These are phyloP conservation scores for Xanthoconium separans DNA, from an alignment of 1,284 basidiomycete genomes.

Conservation along the genomic window DNA sequence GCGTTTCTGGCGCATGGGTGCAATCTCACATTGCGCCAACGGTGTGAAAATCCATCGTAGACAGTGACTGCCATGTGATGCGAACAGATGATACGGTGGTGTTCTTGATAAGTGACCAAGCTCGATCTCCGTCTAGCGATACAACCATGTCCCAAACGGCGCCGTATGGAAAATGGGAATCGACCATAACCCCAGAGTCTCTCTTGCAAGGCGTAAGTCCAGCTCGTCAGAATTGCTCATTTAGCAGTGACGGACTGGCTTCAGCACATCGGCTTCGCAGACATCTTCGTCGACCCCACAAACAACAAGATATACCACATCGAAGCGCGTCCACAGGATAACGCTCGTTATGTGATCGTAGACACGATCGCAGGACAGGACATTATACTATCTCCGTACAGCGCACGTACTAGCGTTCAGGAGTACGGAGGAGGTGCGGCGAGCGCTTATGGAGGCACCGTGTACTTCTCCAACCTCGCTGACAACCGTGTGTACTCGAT, in stretches of 20 bases:
- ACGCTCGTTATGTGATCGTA: slow-evolving; percentile 29
- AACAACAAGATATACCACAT: slow-evolving; percentile 36
- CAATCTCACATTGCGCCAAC: no score
- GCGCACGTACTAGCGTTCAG: slow-evolving; percentile 38
- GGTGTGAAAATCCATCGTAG: no score
- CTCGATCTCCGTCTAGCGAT: neutral
- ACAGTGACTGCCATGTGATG: neutral
- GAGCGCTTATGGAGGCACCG: slow-evolving; percentile 26
- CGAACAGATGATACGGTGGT: neutral
- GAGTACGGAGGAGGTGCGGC: slow-evolving; percentile 43
- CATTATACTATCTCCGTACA: slow-evolving; percentile 34
- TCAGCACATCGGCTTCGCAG: slow-evolving; percentile 29
- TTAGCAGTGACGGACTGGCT: neutral
- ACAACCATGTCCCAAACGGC: slow-evolving; percentile 32
- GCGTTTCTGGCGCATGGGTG: no score
- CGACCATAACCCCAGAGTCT: slow-evolving; percentile 53
- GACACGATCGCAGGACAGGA: slow-evolving; percentile 28
- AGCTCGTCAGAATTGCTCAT: neutral
- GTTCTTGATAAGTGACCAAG: no score
- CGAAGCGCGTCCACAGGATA: slow-evolving; percentile 42
- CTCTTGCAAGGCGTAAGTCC: slow-evolving; percentile 49
- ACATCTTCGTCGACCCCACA: slow-evolving; percentile 37
- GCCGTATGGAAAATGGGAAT: slow-evolving; percentile 62
- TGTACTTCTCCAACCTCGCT: slow-evolving; percentile 37
- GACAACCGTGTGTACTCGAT: slow-evolving; percentile 28